Evolutionary conservation across 352 stramenopile species (phyloP), one percentile per base, ranked within the genome.

Genomic region (Pythium rishiriense): DNA sequence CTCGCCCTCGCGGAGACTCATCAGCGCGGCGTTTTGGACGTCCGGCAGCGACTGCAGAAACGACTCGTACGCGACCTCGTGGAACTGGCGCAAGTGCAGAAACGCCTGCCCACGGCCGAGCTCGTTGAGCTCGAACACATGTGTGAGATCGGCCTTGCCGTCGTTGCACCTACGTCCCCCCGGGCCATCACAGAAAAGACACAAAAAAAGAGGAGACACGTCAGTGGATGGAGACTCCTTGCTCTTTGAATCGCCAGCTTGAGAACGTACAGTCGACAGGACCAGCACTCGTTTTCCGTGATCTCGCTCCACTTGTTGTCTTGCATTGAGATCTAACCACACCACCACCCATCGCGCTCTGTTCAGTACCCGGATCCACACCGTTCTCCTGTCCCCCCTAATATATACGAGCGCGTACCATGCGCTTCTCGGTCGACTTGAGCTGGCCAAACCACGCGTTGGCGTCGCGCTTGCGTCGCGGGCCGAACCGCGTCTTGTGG

Each of bases 261-360:
- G 39, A 6, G 39, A 29, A 52, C 73, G 26, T 69, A 89, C 79
- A 85, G 50, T 39, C 76, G 81, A 37, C 83, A 92, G 5, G 78
- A 86, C 83, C 83, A 92, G 71, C 78, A 89, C 60, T 90, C 83
- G 21, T 68, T 68, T 59, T 92, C 83, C 2, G 70, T 82, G 62
- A 92, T 92, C 63, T 92, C 83, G 21, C 83, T 87, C 83, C 83
- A 90, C 68, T 87, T 87, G 64, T 92, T 92, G 69, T 92, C 83
- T 68, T 92, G 83, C 83, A 92, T 90, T 2, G 83, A 90, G 57
- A 92, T 89, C 82, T 91, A 56, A n/a, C n/a, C n/a, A n/a, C 15
- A 43, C 6, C 31, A 37, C 6, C 11, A 10, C 33, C 14, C 37
- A n/a, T 6, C 8, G 1, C 8, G n/a, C n/a, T n/a, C n/a, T n/a